These are phyloP conservation scores for Solanum hybrid DNA, from an alignment of 305 asterid genomes.

Conservation along the genomic window DNA sequence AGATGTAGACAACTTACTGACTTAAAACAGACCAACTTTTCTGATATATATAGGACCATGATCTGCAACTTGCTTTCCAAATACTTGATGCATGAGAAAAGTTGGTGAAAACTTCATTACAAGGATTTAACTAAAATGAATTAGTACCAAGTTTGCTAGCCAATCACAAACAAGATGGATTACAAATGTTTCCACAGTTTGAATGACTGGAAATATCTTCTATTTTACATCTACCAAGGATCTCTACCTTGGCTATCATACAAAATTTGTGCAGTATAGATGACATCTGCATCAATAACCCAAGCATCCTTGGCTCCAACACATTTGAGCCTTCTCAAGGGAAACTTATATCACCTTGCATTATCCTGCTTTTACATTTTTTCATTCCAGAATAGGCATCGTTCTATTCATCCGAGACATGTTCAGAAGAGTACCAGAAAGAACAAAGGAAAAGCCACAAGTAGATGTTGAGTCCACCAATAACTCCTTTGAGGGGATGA, in stretches of 20 bases:
- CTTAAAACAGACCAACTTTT: background rate
- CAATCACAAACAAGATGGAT: background rate
- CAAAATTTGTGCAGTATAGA: background rate
- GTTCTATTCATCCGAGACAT: background rate
- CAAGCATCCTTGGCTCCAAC: background rate
- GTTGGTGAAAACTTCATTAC: background rate
- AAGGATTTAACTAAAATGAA: background rate
- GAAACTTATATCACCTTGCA: background rate
- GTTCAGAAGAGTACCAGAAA: background rate
- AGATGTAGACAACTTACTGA: background rate
- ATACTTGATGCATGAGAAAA: background rate
- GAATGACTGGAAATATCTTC: background rate
- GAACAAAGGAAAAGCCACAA: conserved; percentile 32
- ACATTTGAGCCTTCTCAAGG: background rate
- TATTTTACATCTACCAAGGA: background rate
- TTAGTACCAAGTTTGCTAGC: background rate
- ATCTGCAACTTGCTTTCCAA: background rate
- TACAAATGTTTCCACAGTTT: background rate
- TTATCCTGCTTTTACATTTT: background rate
- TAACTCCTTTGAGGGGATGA: conserved; percentile 18
- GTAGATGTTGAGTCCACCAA: conserved; percentile 14
- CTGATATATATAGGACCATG: background rate
- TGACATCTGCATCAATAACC: background rate
- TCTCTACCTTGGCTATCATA: background rate
- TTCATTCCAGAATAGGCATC: background rate